Evolutionary conservation across 768 basidiomycete species (phyloP).

Genomic region (Kwoniella sp.): DNA sequence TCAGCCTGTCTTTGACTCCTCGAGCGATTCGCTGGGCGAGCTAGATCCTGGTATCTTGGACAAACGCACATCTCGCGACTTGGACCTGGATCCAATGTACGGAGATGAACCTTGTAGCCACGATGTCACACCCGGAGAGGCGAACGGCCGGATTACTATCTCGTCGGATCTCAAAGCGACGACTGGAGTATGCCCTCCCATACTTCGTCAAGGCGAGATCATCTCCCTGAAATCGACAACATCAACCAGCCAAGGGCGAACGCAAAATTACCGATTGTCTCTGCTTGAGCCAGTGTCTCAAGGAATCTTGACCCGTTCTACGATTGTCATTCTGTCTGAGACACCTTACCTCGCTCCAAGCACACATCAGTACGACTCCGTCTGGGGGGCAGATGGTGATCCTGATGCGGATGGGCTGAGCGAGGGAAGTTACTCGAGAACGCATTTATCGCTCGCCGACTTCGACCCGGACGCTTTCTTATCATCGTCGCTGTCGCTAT

Average conservation of each 20-base stretch:
- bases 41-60: not conserved
- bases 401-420: not conserved
- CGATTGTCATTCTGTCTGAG: constrained; percentile 62
- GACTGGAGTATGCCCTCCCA: constrained; percentile 8
- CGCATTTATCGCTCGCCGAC: constrained; percentile 34
- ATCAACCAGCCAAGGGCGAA: not conserved
- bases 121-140: not conserved
- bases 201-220: constrained; percentile 35
- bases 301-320: constrained; percentile 64
- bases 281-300: constrained; percentile 74
- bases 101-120: not conserved
- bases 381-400: constrained; percentile 13
- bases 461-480: constrained; percentile 54
- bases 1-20: constrained; percentile 27
- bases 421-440: constrained; percentile 22
- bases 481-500: constrained; percentile 34
- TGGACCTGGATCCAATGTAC: constrained; percentile 22
- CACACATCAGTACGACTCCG: constrained; percentile 1
- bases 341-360: constrained; percentile 19
- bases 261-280: constrained; percentile 58
- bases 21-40: no score
- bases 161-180: no score
- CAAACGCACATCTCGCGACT: constrained; percentile 4
- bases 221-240: constrained; percentile 1
- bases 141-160: no score